Evolutionary conservation across 257 asterid species (phyloP), one percentile per base, ranked within the genome.

Genomic region (Hygrophila difformis): DNA sequence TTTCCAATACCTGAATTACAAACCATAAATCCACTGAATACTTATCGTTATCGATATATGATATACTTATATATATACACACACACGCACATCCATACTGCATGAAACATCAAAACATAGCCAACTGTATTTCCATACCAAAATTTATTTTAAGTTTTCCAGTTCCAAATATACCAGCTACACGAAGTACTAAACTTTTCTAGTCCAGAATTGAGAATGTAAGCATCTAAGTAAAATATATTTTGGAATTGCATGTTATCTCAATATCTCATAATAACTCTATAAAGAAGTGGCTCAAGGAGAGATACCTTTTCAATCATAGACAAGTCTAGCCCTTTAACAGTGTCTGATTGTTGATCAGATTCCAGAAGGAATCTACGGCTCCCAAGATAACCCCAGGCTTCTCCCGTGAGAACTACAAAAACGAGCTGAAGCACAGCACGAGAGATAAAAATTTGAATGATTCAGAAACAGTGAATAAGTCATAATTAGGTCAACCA

Each of bases 351-450:
- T 29, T 75, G 83, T 59, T 62, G 79, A 60, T 91, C 94, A 54
- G 75, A 73, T 70, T 86, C 98, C 34, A 70, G 67, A 66, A 91
- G 73, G 59, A 91, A 68, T 76, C 96, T 80, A 55, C 92, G 70
- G 80, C 98, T 91, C 21, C 98, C 98, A 44, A 91, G 78, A 68
- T 82, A 86, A 44, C 98, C 98, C 98, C 98, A 91, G 50, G 93
- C 68, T 70, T 91, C 98, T 53, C 98, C 98, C 38, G 98, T 91
- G 76, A 91, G 67, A 69, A 79, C 86, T 62, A 77, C 70, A 78
- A 85, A 91, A 41, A 82, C 94, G 64, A 91, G 88, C 98, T 91
- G 85, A 60, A 56, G 55, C 44, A 72, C 13, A 62, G 31, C 18
- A 65, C 19, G 8, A 0, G 22, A 3, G 8, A 10, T 4, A 10